Conservation (phyloP, 768 basidiomycete species). For the Lyophyllum shimeji region DNA sequence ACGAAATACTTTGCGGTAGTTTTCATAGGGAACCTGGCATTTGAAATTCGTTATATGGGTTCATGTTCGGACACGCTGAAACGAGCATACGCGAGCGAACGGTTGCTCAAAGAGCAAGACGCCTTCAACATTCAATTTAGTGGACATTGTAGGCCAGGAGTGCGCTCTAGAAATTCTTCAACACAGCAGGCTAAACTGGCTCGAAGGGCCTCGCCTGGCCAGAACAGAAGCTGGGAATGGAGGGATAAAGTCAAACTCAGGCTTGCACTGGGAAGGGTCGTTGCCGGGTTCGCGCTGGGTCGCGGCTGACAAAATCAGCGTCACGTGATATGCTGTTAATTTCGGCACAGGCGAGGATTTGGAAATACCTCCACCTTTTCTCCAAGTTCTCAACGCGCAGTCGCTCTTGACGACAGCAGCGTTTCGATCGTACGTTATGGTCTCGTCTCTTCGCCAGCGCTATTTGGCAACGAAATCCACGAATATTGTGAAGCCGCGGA, state of each 20-base stretch:
- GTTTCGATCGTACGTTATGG: not conserved
- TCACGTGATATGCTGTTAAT: slow-evolving; percentile 9
- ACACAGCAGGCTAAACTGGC: not conserved
- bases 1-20: slow-evolving; percentile 85
- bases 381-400: not conserved
- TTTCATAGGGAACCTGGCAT: slow-evolving; percentile 82
- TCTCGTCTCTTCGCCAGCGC: not conserved
- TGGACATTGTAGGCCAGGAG: slow-evolving; percentile 30
- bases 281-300: not conserved
- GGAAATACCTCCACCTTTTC: not conserved
- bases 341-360: not conserved
- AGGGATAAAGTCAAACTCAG: not conserved
- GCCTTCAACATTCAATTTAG: slow-evolving; percentile 70
- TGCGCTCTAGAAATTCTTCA: not conserved
- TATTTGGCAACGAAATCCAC: slow-evolving; percentile 1
- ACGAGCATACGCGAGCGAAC: slow-evolving; percentile 60
- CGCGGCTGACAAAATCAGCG: not conserved
- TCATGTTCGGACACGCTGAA: not conserved
- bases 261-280: not conserved
- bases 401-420: not conserved
- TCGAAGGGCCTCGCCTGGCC: not conserved
- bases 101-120: slow-evolving; percentile 84
- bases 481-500: not conserved
- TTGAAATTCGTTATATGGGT: not conserved
- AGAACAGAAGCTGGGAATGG: not conserved